These are phyloP conservation scores for Fusarium decemcellulare DNA, from an alignment of 2,329 filamentous ascomycete genomes.

Conservation along the genomic window DNA sequence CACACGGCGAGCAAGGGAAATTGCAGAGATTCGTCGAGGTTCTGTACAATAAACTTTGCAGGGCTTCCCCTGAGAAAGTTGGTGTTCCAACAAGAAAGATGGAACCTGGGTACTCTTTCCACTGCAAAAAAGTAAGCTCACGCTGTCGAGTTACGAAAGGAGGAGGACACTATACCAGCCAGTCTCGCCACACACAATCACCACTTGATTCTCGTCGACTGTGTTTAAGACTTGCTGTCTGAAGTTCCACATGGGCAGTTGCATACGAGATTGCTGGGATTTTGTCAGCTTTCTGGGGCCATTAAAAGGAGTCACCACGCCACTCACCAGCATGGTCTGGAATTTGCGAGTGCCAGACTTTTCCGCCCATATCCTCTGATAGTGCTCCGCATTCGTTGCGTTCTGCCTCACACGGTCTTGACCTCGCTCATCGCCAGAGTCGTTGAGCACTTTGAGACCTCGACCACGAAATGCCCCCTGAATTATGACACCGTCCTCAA, in stretches of 20 bases:
- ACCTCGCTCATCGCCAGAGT: conserved; percentile 63
- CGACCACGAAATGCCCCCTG: conserved; percentile 82
- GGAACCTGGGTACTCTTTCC: conserved; percentile 99
- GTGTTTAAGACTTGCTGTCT: conserved; percentile 82
- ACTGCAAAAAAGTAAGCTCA: conserved; percentile 55
- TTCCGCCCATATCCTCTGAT: conserved; percentile 71
- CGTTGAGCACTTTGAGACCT: conserved; percentile 61
- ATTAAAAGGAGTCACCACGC: background rate
- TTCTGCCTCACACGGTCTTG: conserved; percentile 60
- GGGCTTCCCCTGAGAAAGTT: conserved; percentile 82
- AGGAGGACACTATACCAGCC: conserved; percentile 72
- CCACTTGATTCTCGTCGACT: conserved; percentile 85
- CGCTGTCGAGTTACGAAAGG: background rate
- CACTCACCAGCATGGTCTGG: conserved; percentile 80
- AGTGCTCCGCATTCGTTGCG: conserved; percentile 61
- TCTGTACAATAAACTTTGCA: conserved; percentile 98
- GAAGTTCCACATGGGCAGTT: conserved; percentile 92
- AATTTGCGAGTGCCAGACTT: conserved; percentile 74
- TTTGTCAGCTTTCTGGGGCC: conserved; percentile 24
- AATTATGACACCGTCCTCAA: conserved; percentile 82
- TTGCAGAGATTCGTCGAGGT: conserved; percentile 94
- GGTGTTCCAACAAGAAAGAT: conserved; percentile 90
- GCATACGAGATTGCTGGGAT: conserved; percentile 73
- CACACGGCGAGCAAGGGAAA: conserved; percentile 92
- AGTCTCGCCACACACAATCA: conserved; percentile 96